phyloP scores from a whole-genome alignment of 441 rosid species.

The Flueggea neowawraea region DNA sequence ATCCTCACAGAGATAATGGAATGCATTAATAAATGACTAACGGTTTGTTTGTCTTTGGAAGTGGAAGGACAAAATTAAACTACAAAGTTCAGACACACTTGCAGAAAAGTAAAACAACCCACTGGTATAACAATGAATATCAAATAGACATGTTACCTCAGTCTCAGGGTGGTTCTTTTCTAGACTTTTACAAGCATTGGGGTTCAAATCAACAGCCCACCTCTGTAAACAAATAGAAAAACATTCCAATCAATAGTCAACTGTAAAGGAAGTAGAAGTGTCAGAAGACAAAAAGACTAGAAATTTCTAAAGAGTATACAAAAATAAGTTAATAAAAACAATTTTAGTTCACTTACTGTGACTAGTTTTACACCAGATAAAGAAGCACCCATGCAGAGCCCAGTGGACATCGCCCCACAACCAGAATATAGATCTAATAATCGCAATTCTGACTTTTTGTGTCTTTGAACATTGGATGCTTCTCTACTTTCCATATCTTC shows the following conservation, averaged over 20 bases:
- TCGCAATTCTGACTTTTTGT: conserved; percentile 19
- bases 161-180: conserved; percentile 63
- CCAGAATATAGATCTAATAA: conserved; percentile 76
- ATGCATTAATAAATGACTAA: no score
- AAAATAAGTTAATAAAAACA: background rate
- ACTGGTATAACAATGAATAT: background rate
- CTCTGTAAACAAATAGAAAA: conserved; percentile 27
- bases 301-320: background rate
- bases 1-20: no score
- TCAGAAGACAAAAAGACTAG: no score
- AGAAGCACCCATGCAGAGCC: conserved; percentile 67
- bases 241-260: background rate
- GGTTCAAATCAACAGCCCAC: conserved; percentile 78
- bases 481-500: conserved; percentile 43
- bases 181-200: conserved; percentile 53
- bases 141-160: conserved; percentile 27
- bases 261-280: background rate
- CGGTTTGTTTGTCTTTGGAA: no score
- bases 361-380: conserved; percentile 51
- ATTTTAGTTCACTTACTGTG: conserved; percentile 37
- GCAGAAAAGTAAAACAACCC: no score
- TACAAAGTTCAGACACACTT: background rate
- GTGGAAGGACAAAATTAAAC: no score
- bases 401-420: conserved; percentile 93
- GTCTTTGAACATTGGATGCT: conserved; percentile 12